Conservation (phyloP, 2,329 filamentous ascomycete genomes). For the Diaporthe longicolla region DNA sequence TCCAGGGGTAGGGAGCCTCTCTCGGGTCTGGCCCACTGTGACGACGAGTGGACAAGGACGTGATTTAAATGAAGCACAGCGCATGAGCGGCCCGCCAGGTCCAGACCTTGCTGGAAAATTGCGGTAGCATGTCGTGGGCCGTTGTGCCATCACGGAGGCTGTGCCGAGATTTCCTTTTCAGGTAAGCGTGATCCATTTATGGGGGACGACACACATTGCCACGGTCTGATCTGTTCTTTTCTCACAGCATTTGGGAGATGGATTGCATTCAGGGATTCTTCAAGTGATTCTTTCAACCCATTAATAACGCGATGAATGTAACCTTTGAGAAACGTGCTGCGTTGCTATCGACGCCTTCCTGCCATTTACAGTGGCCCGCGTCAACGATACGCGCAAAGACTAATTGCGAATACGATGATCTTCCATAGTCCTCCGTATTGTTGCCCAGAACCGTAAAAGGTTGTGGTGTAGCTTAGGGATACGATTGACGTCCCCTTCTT, state of each 20-base stretch:
- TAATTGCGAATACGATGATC: constrained; percentile 29
- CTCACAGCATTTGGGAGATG: neutral
- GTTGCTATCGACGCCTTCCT: neutral
- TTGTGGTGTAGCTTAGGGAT: neutral
- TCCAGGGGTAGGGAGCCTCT: neutral
- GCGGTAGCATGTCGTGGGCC: neutral
- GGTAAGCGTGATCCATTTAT: constrained; percentile 18
- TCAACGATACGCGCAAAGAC: constrained; percentile 18
- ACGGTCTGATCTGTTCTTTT: neutral
- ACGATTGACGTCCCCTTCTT: neutral
- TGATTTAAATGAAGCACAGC: neutral
- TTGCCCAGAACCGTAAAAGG: constrained; percentile 7
- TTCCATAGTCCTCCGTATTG: constrained; percentile 33
- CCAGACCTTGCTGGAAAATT: neutral
- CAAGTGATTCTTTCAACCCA: neutral
- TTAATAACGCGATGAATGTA: neutral
- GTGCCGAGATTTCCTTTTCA: constrained; percentile 41
- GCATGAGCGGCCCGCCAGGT: constrained; percentile 15
- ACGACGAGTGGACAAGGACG: constrained; percentile 9
- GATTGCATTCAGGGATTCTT: neutral
- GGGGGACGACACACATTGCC: neutral
- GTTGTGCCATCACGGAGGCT: constrained; percentile 36
- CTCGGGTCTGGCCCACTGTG: constrained; percentile 8
- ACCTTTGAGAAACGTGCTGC: neutral
- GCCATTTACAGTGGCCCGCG: neutral